These are phyloP conservation scores for Gossypium thurberi DNA, from an alignment of 345 rosid genomes.

Conservation along the genomic window DNA sequence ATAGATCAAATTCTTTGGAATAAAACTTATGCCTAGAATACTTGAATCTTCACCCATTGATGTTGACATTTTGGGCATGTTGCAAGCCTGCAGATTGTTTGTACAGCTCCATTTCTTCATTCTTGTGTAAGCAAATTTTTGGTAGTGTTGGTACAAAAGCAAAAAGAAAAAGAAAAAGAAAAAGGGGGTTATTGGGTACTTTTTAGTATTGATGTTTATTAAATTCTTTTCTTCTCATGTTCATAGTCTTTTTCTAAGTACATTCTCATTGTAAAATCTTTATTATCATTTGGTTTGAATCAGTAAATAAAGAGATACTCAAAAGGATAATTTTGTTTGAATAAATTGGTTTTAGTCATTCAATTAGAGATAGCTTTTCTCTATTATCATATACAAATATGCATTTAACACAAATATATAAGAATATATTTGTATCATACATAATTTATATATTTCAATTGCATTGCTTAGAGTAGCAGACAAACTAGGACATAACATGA, in stretches of 20 bases:
- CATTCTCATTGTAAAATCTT: conserved; percentile 14
- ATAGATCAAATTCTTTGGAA: conserved; percentile 45
- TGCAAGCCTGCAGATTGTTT: conserved; percentile 38
- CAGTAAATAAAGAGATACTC: conserved; percentile 4
- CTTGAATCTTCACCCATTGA: conserved; percentile 19
- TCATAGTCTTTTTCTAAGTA: conserved; percentile 1
- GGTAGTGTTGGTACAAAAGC: conserved; percentile 30
- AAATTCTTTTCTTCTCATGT: conserved; percentile 11
- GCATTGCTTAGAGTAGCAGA: no score
- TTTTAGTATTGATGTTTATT: conserved; percentile 9
- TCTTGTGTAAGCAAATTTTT: conserved; percentile 64
- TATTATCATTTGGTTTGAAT: conserved; percentile 10
- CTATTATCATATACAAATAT: no score
- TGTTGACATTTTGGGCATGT: conserved; percentile 22
- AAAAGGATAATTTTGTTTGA: neutral
- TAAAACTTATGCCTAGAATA: conserved; percentile 37
- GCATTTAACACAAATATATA: no score
- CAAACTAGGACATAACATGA: no score
- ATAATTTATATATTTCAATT: no score
- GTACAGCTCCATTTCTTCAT: conserved; percentile 82
- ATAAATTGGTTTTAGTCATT: neutral
- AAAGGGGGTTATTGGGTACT: neutral
- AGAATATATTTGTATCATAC: no score
- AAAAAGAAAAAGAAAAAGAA: neutral
- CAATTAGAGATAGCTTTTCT: neutral